Evolutionary conservation across 208 protist genomes (phyloP).

Genomic region (Trypanosoma brucei): DNA sequence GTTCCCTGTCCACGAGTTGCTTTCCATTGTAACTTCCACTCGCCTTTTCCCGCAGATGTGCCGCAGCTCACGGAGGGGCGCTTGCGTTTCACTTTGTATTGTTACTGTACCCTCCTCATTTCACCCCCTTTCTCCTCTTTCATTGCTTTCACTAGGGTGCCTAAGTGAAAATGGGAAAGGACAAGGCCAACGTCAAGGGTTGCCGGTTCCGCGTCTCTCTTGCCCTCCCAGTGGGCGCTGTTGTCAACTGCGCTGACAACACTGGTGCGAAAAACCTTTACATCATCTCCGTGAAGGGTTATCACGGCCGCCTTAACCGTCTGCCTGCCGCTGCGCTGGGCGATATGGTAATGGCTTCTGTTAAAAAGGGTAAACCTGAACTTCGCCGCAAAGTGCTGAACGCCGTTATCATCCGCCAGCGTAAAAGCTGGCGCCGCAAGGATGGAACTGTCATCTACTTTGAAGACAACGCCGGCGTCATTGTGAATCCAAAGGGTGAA

Average conservation of each 20-base stretch:
- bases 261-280: conserved; percentile 99
- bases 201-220: conserved; percentile 99
- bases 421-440: conserved; percentile 98
- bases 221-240: conserved; percentile 97
- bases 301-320: conserved; percentile 98
- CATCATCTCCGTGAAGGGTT: conserved; percentile 98
- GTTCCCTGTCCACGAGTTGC: too few species aligned
- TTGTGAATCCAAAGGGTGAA: conserved; percentile 99
- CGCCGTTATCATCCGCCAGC: conserved; percentile 98
- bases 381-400: conserved; percentile 98
- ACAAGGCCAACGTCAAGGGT: conserved; percentile 87
- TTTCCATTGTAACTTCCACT: too few species aligned
- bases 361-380: conserved; percentile 99
- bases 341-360: conserved; percentile 99
- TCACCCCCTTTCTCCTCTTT: conserved; percentile 15
- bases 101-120: conserved; percentile 7
- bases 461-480: conserved; percentile 99
- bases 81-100: neutral
- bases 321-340: conserved; percentile 97
- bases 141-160: conserved; percentile 4
- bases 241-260: conserved; percentile 99
- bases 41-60: too few species aligned
- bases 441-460: conserved; percentile 99
- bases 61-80: too few species aligned
- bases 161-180: conserved; percentile 81